Evolutionary conservation across 352 stramenopile species (phyloP).

Genomic region (Globisporangium camurandrum): DNA sequence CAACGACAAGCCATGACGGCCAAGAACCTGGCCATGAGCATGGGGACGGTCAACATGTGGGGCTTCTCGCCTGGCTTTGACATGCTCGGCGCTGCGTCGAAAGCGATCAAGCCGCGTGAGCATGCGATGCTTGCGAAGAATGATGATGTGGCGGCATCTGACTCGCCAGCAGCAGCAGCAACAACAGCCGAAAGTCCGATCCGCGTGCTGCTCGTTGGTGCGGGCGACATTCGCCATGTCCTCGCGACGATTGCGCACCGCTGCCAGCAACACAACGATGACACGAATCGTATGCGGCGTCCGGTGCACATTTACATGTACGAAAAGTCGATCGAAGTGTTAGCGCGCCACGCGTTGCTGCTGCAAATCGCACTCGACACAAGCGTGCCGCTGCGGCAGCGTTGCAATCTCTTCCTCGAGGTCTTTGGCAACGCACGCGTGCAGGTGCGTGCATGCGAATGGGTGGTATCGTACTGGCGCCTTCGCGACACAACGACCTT

Average conservation of each 20-base stretch:
- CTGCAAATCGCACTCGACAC: constrained; percentile 83
- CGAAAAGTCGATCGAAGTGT: constrained; percentile 77
- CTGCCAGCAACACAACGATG: constrained; percentile 22
- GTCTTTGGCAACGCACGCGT: constrained; percentile 90
- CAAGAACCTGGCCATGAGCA: constrained; percentile 60
- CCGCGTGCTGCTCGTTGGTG: constrained; percentile 46
- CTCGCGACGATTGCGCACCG: constrained; percentile 46
- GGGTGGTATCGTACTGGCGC: neutral
- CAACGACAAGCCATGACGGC: neutral
- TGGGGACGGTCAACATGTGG: constrained; percentile 84
- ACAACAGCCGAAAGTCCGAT: constrained; percentile 23
- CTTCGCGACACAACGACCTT: neutral
- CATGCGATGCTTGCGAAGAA: no score
- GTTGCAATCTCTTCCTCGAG: constrained; percentile 88
- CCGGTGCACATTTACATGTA: constrained; percentile 86
- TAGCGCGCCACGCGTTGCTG: constrained; percentile 86
- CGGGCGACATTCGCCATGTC: constrained; percentile 77
- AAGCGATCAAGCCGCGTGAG: no score
- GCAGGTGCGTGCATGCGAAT: constrained; percentile 27
- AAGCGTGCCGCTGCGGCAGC: constrained; percentile 84
- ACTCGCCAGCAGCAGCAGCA: neutral
- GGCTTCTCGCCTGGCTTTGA: constrained; percentile 80
- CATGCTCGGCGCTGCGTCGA: constrained; percentile 10
- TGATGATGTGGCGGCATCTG: no score
- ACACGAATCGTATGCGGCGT: no score